A percentile compares a stretch with the other conserved stretches of the same genome.
phyloP scores from a whole-genome alignment of 345 rosid species.

The Brassica rapa region DNA sequence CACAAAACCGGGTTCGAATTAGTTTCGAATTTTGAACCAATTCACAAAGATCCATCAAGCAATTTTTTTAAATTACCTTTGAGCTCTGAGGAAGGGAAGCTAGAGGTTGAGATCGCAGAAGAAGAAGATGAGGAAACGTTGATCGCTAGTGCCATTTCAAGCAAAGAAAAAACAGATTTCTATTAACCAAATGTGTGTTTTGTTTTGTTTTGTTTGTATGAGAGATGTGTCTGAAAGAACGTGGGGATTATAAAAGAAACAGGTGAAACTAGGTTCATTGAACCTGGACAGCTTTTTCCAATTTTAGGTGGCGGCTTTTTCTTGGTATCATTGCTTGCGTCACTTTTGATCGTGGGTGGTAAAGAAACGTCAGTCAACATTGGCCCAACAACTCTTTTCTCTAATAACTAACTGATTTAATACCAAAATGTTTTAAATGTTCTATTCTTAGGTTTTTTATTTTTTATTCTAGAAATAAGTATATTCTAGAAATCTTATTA shows the following conservation, averaged over 20 bases:
- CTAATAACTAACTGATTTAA: neutral
- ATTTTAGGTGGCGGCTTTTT: slow-evolving; percentile 33
- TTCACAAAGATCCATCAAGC: slow-evolving; percentile 1
- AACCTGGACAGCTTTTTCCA: slow-evolving; percentile 38
- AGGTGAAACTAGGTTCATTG: slow-evolving; percentile 40
- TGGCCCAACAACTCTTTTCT: slow-evolving; percentile 11
- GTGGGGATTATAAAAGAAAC: slow-evolving; percentile 23
- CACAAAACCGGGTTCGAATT: neutral
- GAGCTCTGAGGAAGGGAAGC: slow-evolving; percentile 43
- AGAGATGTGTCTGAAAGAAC: slow-evolving; percentile 12
- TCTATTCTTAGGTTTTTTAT: neutral
- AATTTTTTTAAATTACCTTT: slow-evolving; percentile 41
- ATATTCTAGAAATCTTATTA: neutral
- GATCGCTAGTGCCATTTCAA: slow-evolving; percentile 55
- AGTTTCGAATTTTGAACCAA: neutral
- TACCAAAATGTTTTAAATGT: neutral
- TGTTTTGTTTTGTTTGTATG: neutral
- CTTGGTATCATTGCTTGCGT: slow-evolving; percentile 36
- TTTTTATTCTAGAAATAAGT: neutral
- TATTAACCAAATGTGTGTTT: neutral
- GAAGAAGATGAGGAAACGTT: slow-evolving; percentile 50
- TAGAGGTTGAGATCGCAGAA: slow-evolving; percentile 39
- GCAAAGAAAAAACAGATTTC: neutral
- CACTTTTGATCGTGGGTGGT: slow-evolving; percentile 36
- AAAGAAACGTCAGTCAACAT: slow-evolving; percentile 25